Evolutionary conservation across 148 eudicot genomes (phyloP), one percentile per base, ranked within the genome.

Genomic region (Spergularia marina): DNA sequence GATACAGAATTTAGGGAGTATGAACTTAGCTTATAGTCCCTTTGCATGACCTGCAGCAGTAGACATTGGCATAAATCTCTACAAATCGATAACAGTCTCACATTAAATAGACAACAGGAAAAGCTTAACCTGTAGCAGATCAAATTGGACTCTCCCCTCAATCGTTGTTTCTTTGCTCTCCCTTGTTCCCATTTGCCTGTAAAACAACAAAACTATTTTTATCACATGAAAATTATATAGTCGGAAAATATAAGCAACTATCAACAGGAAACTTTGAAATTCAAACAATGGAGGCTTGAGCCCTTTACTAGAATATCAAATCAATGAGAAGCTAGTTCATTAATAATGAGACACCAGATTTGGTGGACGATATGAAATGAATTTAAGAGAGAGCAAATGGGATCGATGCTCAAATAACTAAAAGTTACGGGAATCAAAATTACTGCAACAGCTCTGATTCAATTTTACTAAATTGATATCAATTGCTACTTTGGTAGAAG

Each of bases 61-160:
- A 78, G 67, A 75, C 70, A 49, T 52, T 55, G 53, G 53, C 21
- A 51, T 47, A 12, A 72, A 1, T 69, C 57, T 52, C 41, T 25
- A 67, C 11, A 77, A 72, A 69, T 60, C 51, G 30, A 30, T 39
- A 44, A 10, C 49, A 74, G 47, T 6, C 56, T 66, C 25, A 60
- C 23, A 51, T 44, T 21, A 44, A 51, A 39, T 12, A 49, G 36
- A 56, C 40, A 68, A 72, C 65, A 65, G 44, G 18, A 44, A 62
- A 75, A 59, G 68, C 34, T 44, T 67, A 85, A 96, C 99, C 99
- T 96, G 99, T 78, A 91, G 81, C 84, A 96, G 78, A 88, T 96
- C 99, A 82, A 96, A 92, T 77, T 96, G 97, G 69, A 96, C 91
- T 83, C 99, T 92, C 80, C 99, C 99, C 77, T 96, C 99, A 41